A percentile compares a stretch with the other conserved stretches of the same genome.
Conservation (phyloP, 2,329 filamentous ascomycete genomes). For the Hymenoscyphus infarciens region DNA sequence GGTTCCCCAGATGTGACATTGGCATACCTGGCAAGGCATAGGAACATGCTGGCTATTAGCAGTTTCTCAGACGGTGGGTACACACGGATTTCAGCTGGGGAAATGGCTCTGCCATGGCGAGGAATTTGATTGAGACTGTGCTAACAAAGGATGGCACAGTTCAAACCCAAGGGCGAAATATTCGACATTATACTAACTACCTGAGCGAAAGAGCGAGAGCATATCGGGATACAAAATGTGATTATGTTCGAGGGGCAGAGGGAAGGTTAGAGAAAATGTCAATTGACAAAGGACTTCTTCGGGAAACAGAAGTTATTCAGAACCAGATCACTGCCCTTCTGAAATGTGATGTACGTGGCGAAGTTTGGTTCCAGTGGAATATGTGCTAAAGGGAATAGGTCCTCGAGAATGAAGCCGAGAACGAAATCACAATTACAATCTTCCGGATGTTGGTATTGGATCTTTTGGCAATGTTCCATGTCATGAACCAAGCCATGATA, state of each 20-base stretch:
- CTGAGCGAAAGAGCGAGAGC: conserved; percentile 77
- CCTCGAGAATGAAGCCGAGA: conserved; percentile 83
- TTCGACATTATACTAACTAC: conserved; percentile 86
- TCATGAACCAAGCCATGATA: conserved; percentile 95
- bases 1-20: conserved; percentile 86
- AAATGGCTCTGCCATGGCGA: conserved; percentile 19
- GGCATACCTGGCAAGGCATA: conserved; percentile 76
- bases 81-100: conserved; percentile 7
- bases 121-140: conserved; percentile 26
- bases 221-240: conserved; percentile 78
- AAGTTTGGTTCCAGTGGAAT: not conserved
- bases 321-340: conserved; percentile 80
- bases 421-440: conserved; percentile 92
- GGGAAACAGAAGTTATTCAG: conserved; percentile 90
- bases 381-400: conserved; percentile 51
- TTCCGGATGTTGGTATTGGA: conserved; percentile 90
- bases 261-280: conserved; percentile 78
- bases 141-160: conserved; percentile 53
- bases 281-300: conserved; percentile 86
- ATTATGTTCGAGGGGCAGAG: conserved; percentile 84
- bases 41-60: conserved; percentile 80
- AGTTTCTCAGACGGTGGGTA: conserved; percentile 84
- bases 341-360: conserved; percentile 76
- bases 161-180: conserved; percentile 92
- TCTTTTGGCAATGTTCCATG: conserved; percentile 83